These are phyloP conservation scores for Hypoxylon sp. DNA, from an alignment of 2,329 filamentous ascomycete species.

Conservation along the genomic window DNA sequence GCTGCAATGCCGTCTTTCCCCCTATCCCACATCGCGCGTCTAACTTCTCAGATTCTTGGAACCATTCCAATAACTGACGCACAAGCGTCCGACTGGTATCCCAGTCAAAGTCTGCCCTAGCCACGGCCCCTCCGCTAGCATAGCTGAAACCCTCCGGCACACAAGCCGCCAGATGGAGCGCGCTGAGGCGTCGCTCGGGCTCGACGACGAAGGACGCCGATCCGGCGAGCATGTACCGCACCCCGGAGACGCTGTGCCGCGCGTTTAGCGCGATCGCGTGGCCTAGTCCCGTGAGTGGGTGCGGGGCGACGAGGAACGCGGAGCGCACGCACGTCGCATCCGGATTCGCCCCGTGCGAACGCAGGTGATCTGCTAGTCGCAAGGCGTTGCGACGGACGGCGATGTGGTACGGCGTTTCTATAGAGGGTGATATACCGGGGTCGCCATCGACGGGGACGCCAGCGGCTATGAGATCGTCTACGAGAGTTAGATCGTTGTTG, in stretches of 20 bases:
- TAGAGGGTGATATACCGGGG: neutral
- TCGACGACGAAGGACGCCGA: neutral
- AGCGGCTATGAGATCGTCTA: constrained; percentile 3
- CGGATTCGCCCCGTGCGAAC: neutral
- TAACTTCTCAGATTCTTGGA: neutral
- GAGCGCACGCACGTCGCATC: neutral
- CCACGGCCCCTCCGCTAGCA: neutral
- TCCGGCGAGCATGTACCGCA: constrained; percentile 4
- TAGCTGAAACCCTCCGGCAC: neutral
- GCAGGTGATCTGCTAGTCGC: neutral
- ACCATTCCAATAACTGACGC: constrained; percentile 9
- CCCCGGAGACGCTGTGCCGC: constrained; percentile 1
- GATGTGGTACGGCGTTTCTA: constrained; percentile 5
- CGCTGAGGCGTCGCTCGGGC: neutral
- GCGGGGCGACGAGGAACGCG: neutral
- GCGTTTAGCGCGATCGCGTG: constrained; percentile 1
- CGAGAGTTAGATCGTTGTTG: constrained; percentile 1
- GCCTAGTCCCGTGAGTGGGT: constrained; percentile 6
- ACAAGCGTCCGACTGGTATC: neutral
- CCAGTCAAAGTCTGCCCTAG: constrained; percentile 3
- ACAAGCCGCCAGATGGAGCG: neutral
- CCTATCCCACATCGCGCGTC: neutral
- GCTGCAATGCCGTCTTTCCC: neutral
- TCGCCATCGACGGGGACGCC: constrained; percentile 6
- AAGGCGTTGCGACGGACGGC: constrained; percentile 3